Evolutionary conservation across 257 asterid genomes (phyloP).

Genomic region (Agastache rugosa): DNA sequence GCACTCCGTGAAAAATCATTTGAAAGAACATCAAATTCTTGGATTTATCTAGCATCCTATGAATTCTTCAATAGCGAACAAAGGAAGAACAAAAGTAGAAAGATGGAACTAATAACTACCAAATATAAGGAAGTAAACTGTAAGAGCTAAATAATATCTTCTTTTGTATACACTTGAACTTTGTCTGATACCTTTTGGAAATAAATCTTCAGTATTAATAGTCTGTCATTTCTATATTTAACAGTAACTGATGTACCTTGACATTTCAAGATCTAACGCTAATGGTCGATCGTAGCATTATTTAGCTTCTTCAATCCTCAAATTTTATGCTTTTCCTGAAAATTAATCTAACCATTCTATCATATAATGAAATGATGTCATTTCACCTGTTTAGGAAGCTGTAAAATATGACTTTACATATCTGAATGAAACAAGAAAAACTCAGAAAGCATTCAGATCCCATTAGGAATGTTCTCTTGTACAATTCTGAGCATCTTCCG

Average conservation of each 20-base stretch:
- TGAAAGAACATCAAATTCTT: neutral
- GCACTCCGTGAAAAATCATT: neutral
- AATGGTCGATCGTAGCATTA: neutral
- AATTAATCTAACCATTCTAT: neutral
- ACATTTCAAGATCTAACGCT: neutral
- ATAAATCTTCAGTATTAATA: neutral
- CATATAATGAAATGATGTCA: neutral
- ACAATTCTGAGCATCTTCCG: neutral
- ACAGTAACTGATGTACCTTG: neutral
- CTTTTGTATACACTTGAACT: too few relatives aligned
- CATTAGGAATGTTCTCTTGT: neutral
- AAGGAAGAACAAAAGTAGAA: too few relatives aligned
- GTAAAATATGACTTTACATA: neutral
- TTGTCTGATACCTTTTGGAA: neutral
- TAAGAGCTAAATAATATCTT: too few relatives aligned
- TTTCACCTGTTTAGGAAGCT: too few relatives aligned
- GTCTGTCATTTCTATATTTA: neutral
- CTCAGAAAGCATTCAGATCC: neutral
- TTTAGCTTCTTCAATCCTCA: neutral
- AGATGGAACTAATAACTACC: too few relatives aligned
- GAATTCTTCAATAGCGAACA: too few relatives aligned
- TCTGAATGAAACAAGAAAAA: neutral
- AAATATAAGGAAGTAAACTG: too few relatives aligned
- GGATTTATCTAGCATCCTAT: constrained; percentile 16
- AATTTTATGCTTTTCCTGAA: neutral